Evolutionary conservation across 1,139 yeast species (phyloP).

Genomic region (Lizanozyma gosingica): DNA sequence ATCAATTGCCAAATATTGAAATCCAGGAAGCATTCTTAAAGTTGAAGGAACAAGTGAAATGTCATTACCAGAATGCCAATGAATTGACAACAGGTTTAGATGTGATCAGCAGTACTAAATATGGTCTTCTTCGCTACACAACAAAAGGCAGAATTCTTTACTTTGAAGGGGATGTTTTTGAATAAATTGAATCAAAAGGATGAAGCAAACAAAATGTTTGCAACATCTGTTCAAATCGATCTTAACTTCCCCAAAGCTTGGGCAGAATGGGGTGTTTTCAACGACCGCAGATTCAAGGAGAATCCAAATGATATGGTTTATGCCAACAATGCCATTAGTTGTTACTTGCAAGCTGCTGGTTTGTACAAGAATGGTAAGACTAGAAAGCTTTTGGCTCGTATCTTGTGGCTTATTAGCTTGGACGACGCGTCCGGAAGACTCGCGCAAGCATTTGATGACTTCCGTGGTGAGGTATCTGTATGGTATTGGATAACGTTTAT

Average conservation of each 20-base stretch:
- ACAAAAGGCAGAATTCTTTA: constrained; percentile 95
- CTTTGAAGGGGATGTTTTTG: constrained; percentile 94
- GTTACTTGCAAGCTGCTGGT: constrained; percentile 97
- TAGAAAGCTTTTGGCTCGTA: constrained; percentile 77
- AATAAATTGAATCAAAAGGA: constrained; percentile 84
- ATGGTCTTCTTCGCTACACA: constrained; percentile 93
- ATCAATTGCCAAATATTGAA: constrained; percentile 93
- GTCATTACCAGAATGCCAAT: constrained; percentile 82
- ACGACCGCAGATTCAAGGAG: constrained; percentile 81
- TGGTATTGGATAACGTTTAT: constrained; percentile 99
- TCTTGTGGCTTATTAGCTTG: constrained; percentile 86
- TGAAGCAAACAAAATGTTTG: constrained; percentile 96
- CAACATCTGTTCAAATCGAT: constrained; percentile 95
- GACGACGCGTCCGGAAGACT: constrained; percentile 81
- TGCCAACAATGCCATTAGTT: constrained; percentile 91
- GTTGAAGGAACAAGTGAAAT: constrained; percentile 93
- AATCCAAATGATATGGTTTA: constrained; percentile 74
- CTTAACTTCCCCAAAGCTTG: constrained; percentile 93
- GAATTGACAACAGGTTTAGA: constrained; percentile 92
- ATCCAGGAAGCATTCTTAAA: constrained; percentile 96
- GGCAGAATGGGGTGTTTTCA: constrained; percentile 99
- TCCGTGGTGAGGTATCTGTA: constrained; percentile 93
- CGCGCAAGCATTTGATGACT: constrained; percentile 82
- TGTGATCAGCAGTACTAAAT: constrained; percentile 92
- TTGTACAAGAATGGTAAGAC: constrained; percentile 89